phyloP scores from a whole-genome alignment of 2,329 filamentous ascomycete species.

The Talaromyces piceae region DNA sequence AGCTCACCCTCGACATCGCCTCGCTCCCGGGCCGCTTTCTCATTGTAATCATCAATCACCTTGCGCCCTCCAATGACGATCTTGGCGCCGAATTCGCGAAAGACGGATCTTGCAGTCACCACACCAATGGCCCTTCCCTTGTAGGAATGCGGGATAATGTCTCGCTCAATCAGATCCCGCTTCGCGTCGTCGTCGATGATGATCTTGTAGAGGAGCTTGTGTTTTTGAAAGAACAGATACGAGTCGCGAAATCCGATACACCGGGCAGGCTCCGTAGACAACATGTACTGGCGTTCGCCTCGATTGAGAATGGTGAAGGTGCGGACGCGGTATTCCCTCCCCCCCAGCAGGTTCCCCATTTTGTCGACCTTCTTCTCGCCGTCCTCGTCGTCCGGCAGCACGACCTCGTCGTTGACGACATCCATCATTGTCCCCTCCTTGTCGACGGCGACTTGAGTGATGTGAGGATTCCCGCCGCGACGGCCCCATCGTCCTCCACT shows the following conservation, averaged over 20 bases:
- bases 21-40: slow-evolving; percentile 63
- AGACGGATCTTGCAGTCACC: slow-evolving; percentile 91
- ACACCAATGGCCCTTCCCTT: slow-evolving; percentile 96
- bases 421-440: slow-evolving; percentile 89
- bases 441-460: slow-evolving; percentile 78
- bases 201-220: slow-evolving; percentile 93
- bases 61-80: slow-evolving; percentile 88
- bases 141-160: slow-evolving; percentile 96
- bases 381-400: slow-evolving; percentile 75
- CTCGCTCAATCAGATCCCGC: slow-evolving; percentile 86
- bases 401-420: slow-evolving; percentile 86
- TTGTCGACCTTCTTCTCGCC: slow-evolving; percentile 94
- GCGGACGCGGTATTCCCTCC: slow-evolving; percentile 86
- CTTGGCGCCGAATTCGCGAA: slow-evolving; percentile 88
- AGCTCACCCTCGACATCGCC: slow-evolving; percentile 82
- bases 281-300: slow-evolving; percentile 86
- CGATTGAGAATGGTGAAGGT: slow-evolving; percentile 86
- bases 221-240: slow-evolving; percentile 98
- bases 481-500: slow-evolving; percentile 64
- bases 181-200: slow-evolving; percentile 98
- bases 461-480: slow-evolving; percentile 65
- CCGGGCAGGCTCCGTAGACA: slow-evolving; percentile 93
- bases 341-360: slow-evolving; percentile 70
- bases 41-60: slow-evolving; percentile 84
- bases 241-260: slow-evolving; percentile 97